Conservation (phyloP, 768 basidiomycete species). For the Trametes villosa region DNA sequence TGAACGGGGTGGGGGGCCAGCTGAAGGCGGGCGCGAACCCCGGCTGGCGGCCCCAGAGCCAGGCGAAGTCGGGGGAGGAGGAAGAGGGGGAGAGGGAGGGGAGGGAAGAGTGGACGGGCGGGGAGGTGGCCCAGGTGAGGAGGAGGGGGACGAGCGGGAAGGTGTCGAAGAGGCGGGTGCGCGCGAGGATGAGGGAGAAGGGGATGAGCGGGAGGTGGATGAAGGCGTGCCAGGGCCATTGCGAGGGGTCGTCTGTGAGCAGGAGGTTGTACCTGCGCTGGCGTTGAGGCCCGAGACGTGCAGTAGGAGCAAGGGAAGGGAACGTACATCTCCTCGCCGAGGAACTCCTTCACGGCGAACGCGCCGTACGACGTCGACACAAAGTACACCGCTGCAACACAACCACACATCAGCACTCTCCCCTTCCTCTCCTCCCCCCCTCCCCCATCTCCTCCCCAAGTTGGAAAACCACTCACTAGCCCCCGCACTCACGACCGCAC, state of each 20-base stretch:
- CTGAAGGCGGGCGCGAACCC: conserved; percentile 21
- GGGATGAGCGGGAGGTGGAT: conserved; percentile 77
- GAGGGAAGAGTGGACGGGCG: conserved; percentile 26
- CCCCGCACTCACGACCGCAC: conserved; percentile 57
- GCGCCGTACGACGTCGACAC: conserved; percentile 71
- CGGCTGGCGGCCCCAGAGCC: not conserved
- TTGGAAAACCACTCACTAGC: conserved; percentile 55
- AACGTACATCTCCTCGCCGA: conserved; percentile 63
- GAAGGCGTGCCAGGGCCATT: conserved; percentile 80
- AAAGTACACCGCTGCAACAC: conserved; percentile 48
- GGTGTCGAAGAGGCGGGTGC: conserved; percentile 36
- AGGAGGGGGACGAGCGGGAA: conserved; percentile 39
- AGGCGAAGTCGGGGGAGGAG: conserved; percentile 32
- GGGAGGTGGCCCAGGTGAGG: conserved; percentile 35
- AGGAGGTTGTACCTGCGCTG: conserved; percentile 71
- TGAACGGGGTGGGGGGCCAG: conserved; percentile 41
- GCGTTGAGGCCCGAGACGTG: conserved; percentile 25
- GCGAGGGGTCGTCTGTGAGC: conserved; percentile 66
- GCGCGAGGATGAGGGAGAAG: conserved; percentile 65
- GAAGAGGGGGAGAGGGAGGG: conserved; percentile 21
- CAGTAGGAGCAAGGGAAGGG: conserved; percentile 4
- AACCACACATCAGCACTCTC: too few species aligned
- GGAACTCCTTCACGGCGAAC: conserved; percentile 68
- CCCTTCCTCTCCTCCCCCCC: too few species aligned
- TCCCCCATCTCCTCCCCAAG: too few species aligned